Percentiles rank a stretch among this genome's conserved stretches.
Conservation (phyloP, 768 basidiomycete species). For the Tulasnella calospora region DNA sequence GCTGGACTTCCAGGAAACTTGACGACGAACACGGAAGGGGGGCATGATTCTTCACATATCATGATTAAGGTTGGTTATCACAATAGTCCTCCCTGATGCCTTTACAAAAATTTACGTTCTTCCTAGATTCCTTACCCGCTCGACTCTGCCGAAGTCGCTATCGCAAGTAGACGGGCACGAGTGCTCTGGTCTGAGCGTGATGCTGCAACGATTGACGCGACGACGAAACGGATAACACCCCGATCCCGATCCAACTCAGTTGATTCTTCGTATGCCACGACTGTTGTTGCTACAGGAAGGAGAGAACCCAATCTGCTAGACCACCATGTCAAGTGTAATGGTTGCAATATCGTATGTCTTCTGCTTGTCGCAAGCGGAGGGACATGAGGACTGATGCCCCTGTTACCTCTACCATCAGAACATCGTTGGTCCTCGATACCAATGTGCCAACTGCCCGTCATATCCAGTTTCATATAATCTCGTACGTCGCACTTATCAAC, state of each 20-base stretch:
- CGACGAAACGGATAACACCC: slow-evolving; percentile 35
- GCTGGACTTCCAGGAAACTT: slow-evolving; percentile 80
- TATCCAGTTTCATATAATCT: slow-evolving; percentile 64
- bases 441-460: slow-evolving; percentile 87
- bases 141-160: slow-evolving; percentile 65
- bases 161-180: slow-evolving; percentile 67
- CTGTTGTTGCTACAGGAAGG: slow-evolving; percentile 45
- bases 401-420: slow-evolving; percentile 40
- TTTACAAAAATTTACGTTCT: background rate
- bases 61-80: slow-evolving; percentile 72
- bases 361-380: no score
- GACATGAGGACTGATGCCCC: background rate
- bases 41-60: slow-evolving; percentile 81
- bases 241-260: slow-evolving; percentile 46
- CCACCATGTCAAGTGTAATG: slow-evolving; percentile 58
- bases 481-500: slow-evolving; percentile 44
- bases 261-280: slow-evolving; percentile 59
- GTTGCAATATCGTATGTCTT: slow-evolving; percentile 51
- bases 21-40: slow-evolving; percentile 62
- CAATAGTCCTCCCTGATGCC: background rate
- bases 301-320: slow-evolving; percentile 38
- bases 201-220: slow-evolving; percentile 51
- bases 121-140: slow-evolving; percentile 83
- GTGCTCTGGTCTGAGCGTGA: slow-evolving; percentile 74
- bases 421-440: slow-evolving; percentile 76